Evolutionary conservation across 2,329 filamentous ascomycete genomes (phyloP).

Genomic region (Paecilomyces variotii): DNA sequence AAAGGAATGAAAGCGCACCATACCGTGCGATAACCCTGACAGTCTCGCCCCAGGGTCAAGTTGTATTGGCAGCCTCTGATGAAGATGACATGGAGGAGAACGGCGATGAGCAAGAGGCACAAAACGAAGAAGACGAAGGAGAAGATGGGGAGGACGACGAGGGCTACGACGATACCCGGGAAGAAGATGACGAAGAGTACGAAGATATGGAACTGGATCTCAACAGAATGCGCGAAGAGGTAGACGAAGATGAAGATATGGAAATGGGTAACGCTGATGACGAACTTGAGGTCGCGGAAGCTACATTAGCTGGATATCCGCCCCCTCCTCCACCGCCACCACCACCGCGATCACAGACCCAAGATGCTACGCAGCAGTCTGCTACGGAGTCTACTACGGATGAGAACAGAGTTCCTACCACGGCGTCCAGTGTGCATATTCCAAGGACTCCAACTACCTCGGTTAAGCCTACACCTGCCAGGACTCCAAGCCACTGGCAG

Average conservation of each 20-base stretch:
- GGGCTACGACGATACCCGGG: slow-evolving; percentile 41
- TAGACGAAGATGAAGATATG: slow-evolving; percentile 41
- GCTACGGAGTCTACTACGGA: slow-evolving; percentile 9
- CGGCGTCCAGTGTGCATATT: slow-evolving; percentile 48
- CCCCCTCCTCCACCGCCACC: slow-evolving; percentile 57
- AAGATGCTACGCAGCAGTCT: slow-evolving; percentile 7
- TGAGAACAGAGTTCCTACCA: slow-evolving; percentile 10
- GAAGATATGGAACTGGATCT: slow-evolving; percentile 18
- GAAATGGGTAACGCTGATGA: slow-evolving; percentile 51
- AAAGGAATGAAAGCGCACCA: slow-evolving; percentile 48
- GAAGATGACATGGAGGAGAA: slow-evolving; percentile 34
- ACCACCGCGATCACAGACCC: slow-evolving; percentile 7
- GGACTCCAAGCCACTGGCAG: slow-evolving; percentile 70
- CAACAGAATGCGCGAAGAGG: slow-evolving; percentile 12
- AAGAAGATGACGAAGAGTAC: slow-evolving; percentile 14
- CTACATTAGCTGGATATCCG: slow-evolving; percentile 65
- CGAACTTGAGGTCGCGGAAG: slow-evolving; percentile 66
- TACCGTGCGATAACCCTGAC: slow-evolving; percentile 33
- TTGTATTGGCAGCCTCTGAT: slow-evolving; percentile 38
- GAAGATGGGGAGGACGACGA: slow-evolving; percentile 36
- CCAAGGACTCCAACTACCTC: slow-evolving; percentile 66
- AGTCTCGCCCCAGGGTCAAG: slow-evolving; percentile 33
- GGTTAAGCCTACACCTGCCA: slow-evolving; percentile 35
- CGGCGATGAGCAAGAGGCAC: slow-evolving; percentile 18
- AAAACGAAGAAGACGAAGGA: slow-evolving; percentile 21